Percentiles rank a stretch among this genome's conserved stretches.
These are phyloP conservation scores for Eimeria nieschulzi DNA, from an alignment of 169 alveolate species.

Conservation along the genomic window DNA sequence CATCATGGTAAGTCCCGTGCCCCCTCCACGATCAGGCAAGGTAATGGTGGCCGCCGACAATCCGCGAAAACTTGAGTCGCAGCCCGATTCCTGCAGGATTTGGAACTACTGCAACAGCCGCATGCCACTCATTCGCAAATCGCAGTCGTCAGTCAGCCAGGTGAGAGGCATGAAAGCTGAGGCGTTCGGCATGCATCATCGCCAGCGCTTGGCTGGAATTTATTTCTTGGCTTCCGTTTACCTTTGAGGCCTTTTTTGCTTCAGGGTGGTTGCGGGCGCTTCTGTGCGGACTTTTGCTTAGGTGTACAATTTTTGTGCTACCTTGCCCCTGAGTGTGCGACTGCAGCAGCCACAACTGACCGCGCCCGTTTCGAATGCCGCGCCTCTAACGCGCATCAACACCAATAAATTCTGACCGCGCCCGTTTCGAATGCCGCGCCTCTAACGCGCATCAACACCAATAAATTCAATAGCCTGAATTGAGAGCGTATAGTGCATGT, in stretches of 20 bases:
- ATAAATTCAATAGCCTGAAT: neutral
- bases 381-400: too few species aligned
- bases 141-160: neutral
- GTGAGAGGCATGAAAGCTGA: neutral
- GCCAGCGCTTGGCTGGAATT: too few species aligned
- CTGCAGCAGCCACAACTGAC: too few species aligned
- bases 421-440: too few species aligned
- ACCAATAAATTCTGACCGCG: neutral
- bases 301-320: too few species aligned
- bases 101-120: neutral
- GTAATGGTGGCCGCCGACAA: neutral
- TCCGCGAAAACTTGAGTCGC: neutral
- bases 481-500: neutral
- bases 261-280: too few species aligned
- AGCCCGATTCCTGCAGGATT: conserved; percentile 4
- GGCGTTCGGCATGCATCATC: too few species aligned
- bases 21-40: neutral
- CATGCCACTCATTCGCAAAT: neutral
- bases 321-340: too few species aligned
- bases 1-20: conserved; percentile 20
- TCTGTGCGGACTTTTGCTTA: too few species aligned
- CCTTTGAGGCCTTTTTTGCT: too few species aligned
- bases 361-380: too few species aligned
- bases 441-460: neutral
- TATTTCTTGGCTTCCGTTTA: too few species aligned